Conservation (phyloP, 2,329 filamentous ascomycete genomes). For the Chaetomium sp. region DNA sequence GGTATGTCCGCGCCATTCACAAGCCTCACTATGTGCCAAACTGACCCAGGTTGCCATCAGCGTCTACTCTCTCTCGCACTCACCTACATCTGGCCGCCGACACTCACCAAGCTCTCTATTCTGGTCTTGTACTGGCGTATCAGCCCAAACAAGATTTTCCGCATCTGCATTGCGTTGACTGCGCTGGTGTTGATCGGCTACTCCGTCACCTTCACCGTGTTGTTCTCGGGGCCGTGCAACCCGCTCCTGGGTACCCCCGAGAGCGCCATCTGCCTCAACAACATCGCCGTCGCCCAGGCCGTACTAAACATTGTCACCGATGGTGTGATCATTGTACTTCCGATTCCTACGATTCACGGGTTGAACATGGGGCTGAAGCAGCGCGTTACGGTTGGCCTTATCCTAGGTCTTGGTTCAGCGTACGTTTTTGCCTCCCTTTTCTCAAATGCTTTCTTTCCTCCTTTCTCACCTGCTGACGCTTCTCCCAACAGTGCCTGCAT, state of each 20-base stretch:
- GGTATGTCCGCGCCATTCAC: neutral
- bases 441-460: neutral
- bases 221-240: conserved; percentile 24
- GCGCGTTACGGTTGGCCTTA: conserved; percentile 35
- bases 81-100: conserved; percentile 5
- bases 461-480: neutral
- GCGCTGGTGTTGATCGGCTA: conserved; percentile 13
- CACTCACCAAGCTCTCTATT: conserved; percentile 3
- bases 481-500: conserved; percentile 20
- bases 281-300: conserved; percentile 38
- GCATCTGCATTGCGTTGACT: neutral
- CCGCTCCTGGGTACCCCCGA: conserved; percentile 14
- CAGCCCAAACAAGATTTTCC: neutral
- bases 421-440: conserved; percentile 16
- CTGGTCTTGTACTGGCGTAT: conserved; percentile 5
- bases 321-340: conserved; percentile 37
- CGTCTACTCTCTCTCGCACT: neutral
- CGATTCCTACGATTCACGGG: conserved; percentile 36
- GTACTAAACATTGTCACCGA: conserved; percentile 42
- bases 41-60: neutral
- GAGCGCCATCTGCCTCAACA: conserved; percentile 33
- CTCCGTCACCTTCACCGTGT: conserved; percentile 20
- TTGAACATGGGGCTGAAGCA: conserved; percentile 38
- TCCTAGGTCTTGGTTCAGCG: conserved; percentile 41
- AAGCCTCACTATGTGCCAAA: neutral